Base-by-base conservation (phyloP, 306 rosid genomes). In the Lablab purpureus region DNA sequence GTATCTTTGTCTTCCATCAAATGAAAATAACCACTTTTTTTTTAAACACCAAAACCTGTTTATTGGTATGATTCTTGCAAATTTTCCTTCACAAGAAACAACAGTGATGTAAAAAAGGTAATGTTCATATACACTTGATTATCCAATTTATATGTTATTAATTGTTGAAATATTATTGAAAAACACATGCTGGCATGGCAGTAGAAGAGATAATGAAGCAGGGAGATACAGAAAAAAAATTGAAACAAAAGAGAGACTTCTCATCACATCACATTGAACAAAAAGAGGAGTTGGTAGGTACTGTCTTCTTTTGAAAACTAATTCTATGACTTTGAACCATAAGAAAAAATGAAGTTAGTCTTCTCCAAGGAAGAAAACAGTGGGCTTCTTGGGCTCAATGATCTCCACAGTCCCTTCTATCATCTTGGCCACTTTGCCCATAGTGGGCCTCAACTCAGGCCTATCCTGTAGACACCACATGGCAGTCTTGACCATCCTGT, bases 381-480 rank as follows among this genome's bases (percentile, higher is more conserved):
- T 91, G 37, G 98, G 98, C 79, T 92, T 94, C 18, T 84, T 81
- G 0, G 98, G 98, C 1, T 85, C 88, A 1, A 27, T 78, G 62
- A 94, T 94, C 81, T 95, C 99, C 73, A 88, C 90, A 14, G 97
- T 92, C 67, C 98, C 98, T 85, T 95, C 99, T 45, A 95, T 37
- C 97, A 95, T 91, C 91, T 92, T 95, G n/a, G 97, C 97, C 14
- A 91, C 98, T 41, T 95, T 91, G 7, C 99, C 99, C 99, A 95
- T 95, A 1, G 99, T 81, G 13, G 97, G 99, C 81, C 99, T 88
- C 81, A 69, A 63, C 80, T 95, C 97, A 47, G 97, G 97, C 46
- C 88, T 85, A 27, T 87, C 91, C 15, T 95, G 97, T 17, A 95
- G 86, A 81, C 99, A 95, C 99, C 99, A 92, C 94, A 95, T 92